These are phyloP conservation scores for Amphichorda felina DNA, from an alignment of 2,329 filamentous ascomycete genomes.

Conservation along the genomic window DNA sequence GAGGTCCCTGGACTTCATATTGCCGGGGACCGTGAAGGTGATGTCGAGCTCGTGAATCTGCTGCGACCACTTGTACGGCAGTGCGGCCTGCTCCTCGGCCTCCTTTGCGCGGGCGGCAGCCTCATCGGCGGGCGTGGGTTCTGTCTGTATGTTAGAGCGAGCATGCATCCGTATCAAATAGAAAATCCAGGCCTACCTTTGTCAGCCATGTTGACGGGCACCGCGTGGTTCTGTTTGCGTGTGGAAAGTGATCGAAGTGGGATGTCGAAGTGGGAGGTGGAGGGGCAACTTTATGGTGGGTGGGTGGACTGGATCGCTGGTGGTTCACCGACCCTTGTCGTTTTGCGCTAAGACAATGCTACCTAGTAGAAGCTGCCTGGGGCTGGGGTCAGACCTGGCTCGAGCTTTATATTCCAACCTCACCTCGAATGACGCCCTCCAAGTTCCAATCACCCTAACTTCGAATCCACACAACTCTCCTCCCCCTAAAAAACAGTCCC, in stretches of 20 bases:
- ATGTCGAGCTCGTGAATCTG: conserved; percentile 83
- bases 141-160: conserved; percentile 33
- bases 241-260: conserved; percentile 1
- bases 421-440: background rate
- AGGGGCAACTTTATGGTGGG: conserved; percentile 5
- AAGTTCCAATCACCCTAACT: too few relatives aligned
- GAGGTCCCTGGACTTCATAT: conserved; percentile 75
- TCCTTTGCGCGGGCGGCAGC: conserved; percentile 58
- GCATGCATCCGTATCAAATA: conserved; percentile 10
- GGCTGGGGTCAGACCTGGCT: background rate
- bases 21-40: conserved; percentile 64
- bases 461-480: too few relatives aligned
- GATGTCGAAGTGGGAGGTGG: conserved; percentile 2
- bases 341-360: too few relatives aligned
- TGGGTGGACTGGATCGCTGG: background rate
- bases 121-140: conserved; percentile 42
- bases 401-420: conserved; percentile 1
- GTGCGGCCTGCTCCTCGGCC: conserved; percentile 72
- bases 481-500: too few relatives aligned
- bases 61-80: conserved; percentile 97
- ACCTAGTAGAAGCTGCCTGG: too few relatives aligned
- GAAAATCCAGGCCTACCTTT: conserved; percentile 3
- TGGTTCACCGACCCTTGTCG: background rate
- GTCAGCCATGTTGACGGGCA: conserved; percentile 6
- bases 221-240: background rate